These are phyloP conservation scores for Mrakia frigida DNA, from an alignment of 768 basidiomycete species.

Conservation along the genomic window DNA sequence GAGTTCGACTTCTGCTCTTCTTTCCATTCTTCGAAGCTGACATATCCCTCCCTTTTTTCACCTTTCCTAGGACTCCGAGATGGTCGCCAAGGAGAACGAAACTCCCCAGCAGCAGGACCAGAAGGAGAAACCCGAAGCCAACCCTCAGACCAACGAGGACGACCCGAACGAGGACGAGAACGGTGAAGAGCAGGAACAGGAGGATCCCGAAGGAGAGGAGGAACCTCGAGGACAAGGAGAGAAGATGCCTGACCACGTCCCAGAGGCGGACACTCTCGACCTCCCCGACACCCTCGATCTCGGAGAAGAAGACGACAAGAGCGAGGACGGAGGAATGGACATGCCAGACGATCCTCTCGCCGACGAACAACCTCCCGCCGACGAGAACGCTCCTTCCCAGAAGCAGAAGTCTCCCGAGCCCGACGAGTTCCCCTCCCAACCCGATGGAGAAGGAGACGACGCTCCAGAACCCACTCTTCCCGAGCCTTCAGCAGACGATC, in stretches of 20 bases:
- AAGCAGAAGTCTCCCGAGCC: slow-evolving; percentile 27
- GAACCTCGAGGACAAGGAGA: slow-evolving; percentile 49
- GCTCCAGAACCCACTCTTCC: slow-evolving; percentile 14
- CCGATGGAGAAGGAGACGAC: slow-evolving; percentile 17
- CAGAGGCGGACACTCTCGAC: slow-evolving; percentile 75
- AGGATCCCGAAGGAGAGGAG: slow-evolving; percentile 34
- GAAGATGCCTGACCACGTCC: slow-evolving; percentile 68
- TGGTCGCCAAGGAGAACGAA: slow-evolving; percentile 71
- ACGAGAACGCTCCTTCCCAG: slow-evolving; percentile 22
- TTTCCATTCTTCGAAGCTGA: slow-evolving; percentile 1
- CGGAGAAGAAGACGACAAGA: slow-evolving; percentile 43
- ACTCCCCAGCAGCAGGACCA: slow-evolving; percentile 43
- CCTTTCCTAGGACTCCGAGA: slow-evolving; percentile 52
- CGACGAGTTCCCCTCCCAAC: slow-evolving; percentile 22
- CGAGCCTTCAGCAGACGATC: slow-evolving; percentile 20
- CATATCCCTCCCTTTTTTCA: neutral
- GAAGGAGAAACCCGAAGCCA: slow-evolving; percentile 36
- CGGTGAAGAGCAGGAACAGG: slow-evolving; percentile 27
- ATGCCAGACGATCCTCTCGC: slow-evolving; percentile 25
- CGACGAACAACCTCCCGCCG: neutral
- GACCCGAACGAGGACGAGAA: slow-evolving; percentile 37
- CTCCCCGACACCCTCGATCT: slow-evolving; percentile 82
- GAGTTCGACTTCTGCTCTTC: neutral
- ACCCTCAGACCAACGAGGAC: slow-evolving; percentile 38
- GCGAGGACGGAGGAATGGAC: slow-evolving; percentile 30